Evolutionary conservation across 306 rosid genomes (phyloP).

Genomic region (Begonia fuchsioides): DNA sequence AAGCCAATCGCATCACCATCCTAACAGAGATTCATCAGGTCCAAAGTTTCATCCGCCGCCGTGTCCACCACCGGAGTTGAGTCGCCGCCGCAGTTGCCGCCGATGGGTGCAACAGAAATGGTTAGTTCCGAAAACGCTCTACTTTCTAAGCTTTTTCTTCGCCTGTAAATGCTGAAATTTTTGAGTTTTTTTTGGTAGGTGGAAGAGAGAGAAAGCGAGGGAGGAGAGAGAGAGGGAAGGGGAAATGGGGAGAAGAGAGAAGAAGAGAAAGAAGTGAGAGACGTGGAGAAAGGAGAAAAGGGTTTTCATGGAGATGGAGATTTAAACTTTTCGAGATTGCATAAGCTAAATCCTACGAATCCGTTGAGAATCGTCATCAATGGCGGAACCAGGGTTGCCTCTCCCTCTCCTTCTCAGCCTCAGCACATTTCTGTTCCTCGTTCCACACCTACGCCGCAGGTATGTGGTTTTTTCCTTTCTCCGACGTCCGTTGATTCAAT

Average conservation of each 20-base stretch:
- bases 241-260: conserved; percentile 6
- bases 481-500: too few species aligned
- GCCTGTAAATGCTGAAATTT: conserved; percentile 2
- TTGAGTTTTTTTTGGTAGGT: conserved; percentile 26
- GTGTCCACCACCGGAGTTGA: conserved; percentile 4
- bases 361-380: conserved; percentile 78
- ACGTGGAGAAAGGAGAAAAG: conserved; percentile 18
- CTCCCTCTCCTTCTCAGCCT: conserved; percentile 35
- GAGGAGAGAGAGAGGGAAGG: conserved; percentile 12
- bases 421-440: conserved; percentile 37
- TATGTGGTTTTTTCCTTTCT: not conserved
- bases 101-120: conserved; percentile 58
- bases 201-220: conserved; percentile 39
- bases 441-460: conserved; percentile 43
- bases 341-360: conserved; percentile 63
- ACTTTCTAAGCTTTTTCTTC: not conserved
- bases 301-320: conserved; percentile 19
- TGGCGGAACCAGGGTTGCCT: conserved; percentile 34
- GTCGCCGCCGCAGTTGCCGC: conserved; percentile 6
- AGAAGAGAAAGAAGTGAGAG: conserved; percentile 10
- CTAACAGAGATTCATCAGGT: not conserved
- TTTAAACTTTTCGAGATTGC: conserved; percentile 36
- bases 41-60: conserved; percentile 7
- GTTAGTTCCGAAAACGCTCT: conserved; percentile 14
- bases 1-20: conserved; percentile 12